Conservation (phyloP, 495 filamentous ascomycete species). For the Saxophila tyrrhenica region DNA sequence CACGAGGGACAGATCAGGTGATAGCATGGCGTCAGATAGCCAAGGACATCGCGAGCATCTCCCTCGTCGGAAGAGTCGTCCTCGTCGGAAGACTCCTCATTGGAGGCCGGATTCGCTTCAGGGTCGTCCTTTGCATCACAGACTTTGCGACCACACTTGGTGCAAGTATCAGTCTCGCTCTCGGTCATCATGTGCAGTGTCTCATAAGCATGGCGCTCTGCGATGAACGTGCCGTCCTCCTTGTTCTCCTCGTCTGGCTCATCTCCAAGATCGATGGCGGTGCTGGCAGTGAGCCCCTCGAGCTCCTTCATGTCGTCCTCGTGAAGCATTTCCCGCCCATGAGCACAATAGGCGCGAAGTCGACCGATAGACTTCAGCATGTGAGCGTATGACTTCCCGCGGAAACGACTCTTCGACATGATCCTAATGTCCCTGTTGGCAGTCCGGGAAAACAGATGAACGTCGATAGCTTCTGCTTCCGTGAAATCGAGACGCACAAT, state of each 20-base stretch:
- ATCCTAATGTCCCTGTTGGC: conserved; percentile 35
- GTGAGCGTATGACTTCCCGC: conserved; percentile 73
- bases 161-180: conserved; percentile 58
- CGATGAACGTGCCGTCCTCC: conserved; percentile 29
- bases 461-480: conserved; percentile 43
- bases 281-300: conserved; percentile 50
- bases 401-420: conserved; percentile 41
- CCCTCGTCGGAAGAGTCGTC: conserved; percentile 26
- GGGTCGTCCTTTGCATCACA: conserved; percentile 24
- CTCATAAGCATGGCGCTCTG: conserved; percentile 61
- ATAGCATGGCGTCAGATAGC: conserved; percentile 71
- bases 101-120: conserved; percentile 28
- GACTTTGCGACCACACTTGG: conserved; percentile 54
- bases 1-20: conserved; percentile 71
- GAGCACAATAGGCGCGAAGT: conserved; percentile 79
- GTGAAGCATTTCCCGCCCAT: conserved; percentile 77
- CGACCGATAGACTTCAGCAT: conserved; percentile 84
- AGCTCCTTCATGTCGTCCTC: conserved; percentile 67
- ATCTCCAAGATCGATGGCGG: conserved; percentile 73
- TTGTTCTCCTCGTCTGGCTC: conserved; percentile 44
- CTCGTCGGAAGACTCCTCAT: conserved; percentile 33
- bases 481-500: conserved; percentile 51
- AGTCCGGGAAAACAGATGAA: conserved; percentile 1
- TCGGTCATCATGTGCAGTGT: conserved; percentile 73
- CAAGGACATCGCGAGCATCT: conserved; percentile 51